Evolutionary conservation across 768 basidiomycete species (phyloP).

Genomic region (Xerocomellus chrysenteron): DNA sequence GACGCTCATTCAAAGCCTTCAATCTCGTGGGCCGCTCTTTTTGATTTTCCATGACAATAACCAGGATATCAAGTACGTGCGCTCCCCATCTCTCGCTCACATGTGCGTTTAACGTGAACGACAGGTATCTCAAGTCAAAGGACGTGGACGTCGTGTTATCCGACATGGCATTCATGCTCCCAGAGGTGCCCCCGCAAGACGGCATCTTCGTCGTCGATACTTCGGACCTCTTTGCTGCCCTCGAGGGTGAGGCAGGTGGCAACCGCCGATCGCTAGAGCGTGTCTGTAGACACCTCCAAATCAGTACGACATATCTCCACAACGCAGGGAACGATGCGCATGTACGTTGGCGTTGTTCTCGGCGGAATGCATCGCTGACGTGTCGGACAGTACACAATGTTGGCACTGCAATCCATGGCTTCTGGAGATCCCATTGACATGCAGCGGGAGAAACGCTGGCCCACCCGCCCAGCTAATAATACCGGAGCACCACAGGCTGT

Average conservation of each 20-base stretch:
- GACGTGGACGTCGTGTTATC: constrained; percentile 52
- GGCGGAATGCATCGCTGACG: background rate
- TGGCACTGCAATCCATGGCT: constrained; percentile 69
- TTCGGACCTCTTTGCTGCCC: constrained; percentile 68
- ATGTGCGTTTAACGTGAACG: background rate
- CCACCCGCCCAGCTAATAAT: constrained; percentile 46
- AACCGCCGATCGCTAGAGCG: constrained; percentile 58
- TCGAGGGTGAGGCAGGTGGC: constrained; percentile 58
- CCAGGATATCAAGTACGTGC: constrained; percentile 70
- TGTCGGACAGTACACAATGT: constrained; percentile 62
- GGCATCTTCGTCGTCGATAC: constrained; percentile 74
- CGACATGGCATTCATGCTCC: constrained; percentile 53
- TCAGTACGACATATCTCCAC: constrained; percentile 59
- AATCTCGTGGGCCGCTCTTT: constrained; percentile 58
- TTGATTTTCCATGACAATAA: constrained; percentile 79
- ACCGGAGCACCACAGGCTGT: constrained; percentile 22
- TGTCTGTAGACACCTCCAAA: constrained; percentile 61
- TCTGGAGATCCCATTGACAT: constrained; percentile 68
- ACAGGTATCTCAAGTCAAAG: constrained; percentile 54
- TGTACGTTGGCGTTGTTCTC: constrained; percentile 40
- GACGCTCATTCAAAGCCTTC: constrained; percentile 41
- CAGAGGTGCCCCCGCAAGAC: constrained; percentile 49
- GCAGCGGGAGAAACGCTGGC: constrained; percentile 81
- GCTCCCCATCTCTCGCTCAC: background rate
- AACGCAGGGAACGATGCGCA: constrained; percentile 89